Evolutionary conservation across 495 filamentous ascomycete genomes (phyloP).

Genomic region (Aspergillus baeticus): DNA sequence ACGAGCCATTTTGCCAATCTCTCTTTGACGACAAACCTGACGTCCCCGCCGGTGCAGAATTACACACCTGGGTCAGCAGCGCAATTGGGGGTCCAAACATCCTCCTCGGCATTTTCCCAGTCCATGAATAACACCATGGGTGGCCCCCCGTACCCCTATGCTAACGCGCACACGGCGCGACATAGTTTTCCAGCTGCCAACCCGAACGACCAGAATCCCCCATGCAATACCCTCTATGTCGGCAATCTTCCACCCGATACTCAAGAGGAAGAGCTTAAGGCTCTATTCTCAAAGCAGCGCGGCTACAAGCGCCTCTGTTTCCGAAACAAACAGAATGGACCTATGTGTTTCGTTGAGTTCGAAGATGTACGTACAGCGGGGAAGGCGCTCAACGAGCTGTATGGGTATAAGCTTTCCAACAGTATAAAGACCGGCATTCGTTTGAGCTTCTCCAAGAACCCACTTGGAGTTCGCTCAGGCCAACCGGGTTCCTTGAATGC

Average conservation of each 20-base stretch:
- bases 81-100: slow-evolving; percentile 50
- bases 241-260: slow-evolving; percentile 94
- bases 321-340: slow-evolving; percentile 96
- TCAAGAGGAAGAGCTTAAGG: slow-evolving; percentile 94
- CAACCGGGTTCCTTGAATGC: slow-evolving; percentile 58
- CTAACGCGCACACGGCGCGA: slow-evolving; percentile 57
- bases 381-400: slow-evolving; percentile 87
- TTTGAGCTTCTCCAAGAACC: slow-evolving; percentile 98
- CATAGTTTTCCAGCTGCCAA: slow-evolving; percentile 86
- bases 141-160: slow-evolving; percentile 55
- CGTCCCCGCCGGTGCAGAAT: slow-evolving; percentile 51
- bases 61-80: slow-evolving; percentile 37
- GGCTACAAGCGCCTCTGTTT: slow-evolving; percentile 97
- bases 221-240: slow-evolving; percentile 97
- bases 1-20: slow-evolving; percentile 68
- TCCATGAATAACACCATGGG: slow-evolving; percentile 46
- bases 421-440: slow-evolving; percentile 95
- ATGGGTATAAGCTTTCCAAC: slow-evolving; percentile 85
- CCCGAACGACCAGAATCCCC: slow-evolving; percentile 94
- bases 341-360: slow-evolving; percentile 99
- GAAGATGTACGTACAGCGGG: slow-evolving; percentile 94
- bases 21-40: slow-evolving; percentile 65
- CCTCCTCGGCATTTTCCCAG: slow-evolving; percentile 61
- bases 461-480: slow-evolving; percentile 83
- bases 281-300: slow-evolving; percentile 88